phyloP scores from a whole-genome alignment of 345 rosid genomes.

The Eucalyptus tenuipes region DNA sequence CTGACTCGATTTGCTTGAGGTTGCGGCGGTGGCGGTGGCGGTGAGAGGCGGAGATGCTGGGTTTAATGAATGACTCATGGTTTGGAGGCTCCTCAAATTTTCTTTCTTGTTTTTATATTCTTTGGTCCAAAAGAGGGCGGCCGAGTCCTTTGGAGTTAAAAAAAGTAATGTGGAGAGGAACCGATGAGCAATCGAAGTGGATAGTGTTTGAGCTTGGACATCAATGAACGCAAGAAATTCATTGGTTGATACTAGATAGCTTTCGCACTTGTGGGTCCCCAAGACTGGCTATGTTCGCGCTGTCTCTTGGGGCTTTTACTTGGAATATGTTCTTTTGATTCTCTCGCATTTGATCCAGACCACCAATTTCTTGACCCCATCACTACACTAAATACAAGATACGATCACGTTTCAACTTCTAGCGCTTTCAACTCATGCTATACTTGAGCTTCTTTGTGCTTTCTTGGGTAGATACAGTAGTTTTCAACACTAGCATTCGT shows the following conservation, averaged over 20 bases:
- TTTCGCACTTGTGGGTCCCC: neutral
- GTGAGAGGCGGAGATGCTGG: neutral
- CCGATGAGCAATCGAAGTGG: neutral
- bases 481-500: neutral
- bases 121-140: neutral
- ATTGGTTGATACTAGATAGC: neutral
- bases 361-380: neutral
- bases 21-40: neutral
- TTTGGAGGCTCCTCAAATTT: neutral
- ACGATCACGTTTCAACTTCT: neutral
- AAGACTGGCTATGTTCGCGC: neutral
- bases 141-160: neutral
- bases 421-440: neutral
- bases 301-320: neutral
- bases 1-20: neutral
- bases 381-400: neutral
- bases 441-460: neutral
- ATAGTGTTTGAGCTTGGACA: neutral
- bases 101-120: accelerated
- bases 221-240: neutral
- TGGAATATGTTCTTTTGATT: neutral
- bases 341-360: neutral
- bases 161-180: neutral
- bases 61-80: neutral
- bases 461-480: neutral